Evolutionary conservation across 345 rosid genomes (phyloP).

Genomic region (Eucalyptus cloeziana): DNA sequence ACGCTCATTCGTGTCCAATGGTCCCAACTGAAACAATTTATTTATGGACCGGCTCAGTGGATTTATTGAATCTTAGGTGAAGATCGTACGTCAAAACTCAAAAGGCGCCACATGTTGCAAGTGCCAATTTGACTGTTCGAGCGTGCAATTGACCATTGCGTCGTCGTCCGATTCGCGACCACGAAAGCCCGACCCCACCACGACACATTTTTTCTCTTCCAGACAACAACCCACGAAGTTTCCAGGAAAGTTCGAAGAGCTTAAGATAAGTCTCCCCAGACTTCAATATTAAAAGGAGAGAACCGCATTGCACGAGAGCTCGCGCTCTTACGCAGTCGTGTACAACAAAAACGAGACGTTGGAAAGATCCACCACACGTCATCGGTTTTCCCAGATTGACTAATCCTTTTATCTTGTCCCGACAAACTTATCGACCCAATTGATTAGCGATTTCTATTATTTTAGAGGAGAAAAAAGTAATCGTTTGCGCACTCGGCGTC

Average conservation of each 20-base stretch:
- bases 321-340: background rate
- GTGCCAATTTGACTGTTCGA: background rate
- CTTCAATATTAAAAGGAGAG: background rate
- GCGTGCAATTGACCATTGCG: background rate
- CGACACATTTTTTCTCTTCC: background rate
- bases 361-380: background rate
- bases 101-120: background rate
- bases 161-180: background rate
- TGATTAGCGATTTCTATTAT: background rate
- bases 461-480: background rate
- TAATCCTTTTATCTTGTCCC: background rate
- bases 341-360: background rate
- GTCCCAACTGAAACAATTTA: background rate
- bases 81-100: background rate
- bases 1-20: background rate
- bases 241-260: background rate
- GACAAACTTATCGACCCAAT: background rate
- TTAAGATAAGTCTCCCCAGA: background rate
- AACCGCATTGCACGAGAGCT: background rate
- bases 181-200: background rate
- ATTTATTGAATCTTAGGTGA: background rate
- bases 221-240: background rate
- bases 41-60: background rate
- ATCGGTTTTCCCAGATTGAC: background rate
- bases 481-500: background rate